phyloP scores from a whole-genome alignment of 805 yeast genomes.

The Cyberlindnera euphorbiiphila region DNA sequence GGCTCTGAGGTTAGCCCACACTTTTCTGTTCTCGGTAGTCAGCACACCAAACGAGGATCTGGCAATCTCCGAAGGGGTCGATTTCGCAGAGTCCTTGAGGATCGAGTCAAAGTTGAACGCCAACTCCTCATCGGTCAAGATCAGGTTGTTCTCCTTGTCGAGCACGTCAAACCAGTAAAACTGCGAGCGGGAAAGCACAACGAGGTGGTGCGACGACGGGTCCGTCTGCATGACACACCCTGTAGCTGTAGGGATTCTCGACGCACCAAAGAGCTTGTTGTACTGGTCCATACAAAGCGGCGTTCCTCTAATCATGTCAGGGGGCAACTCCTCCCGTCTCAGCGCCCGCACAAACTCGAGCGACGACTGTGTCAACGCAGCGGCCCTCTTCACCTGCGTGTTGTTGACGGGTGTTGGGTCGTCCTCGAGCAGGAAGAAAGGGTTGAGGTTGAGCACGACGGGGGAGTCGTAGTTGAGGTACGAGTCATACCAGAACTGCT shows the following conservation, averaged over 20 bases:
- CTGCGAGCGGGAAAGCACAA: constrained; percentile 80
- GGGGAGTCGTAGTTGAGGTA: constrained; percentile 84
- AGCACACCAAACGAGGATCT: constrained; percentile 84
- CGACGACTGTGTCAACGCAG: constrained; percentile 71
- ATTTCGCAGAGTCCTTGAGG: constrained; percentile 59
- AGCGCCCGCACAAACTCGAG: constrained; percentile 77
- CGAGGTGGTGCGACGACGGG: constrained; percentile 68
- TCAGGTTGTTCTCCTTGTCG: constrained; percentile 65
- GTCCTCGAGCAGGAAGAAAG: constrained; percentile 85
- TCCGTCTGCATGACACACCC: constrained; percentile 89
- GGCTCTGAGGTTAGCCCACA: constrained; percentile 78
- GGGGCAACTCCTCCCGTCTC: constrained; percentile 67
- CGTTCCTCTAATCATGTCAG: constrained; percentile 62
- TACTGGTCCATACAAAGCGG: constrained; percentile 91
- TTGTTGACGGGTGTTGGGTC: constrained; percentile 62
- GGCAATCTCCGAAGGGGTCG: constrained; percentile 59
- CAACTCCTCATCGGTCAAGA: constrained; percentile 71
- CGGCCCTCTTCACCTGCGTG: constrained; percentile 73
- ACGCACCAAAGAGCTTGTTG: constrained; percentile 78
- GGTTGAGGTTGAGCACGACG: constrained; percentile 87
- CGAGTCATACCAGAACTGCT: constrained; percentile 93
- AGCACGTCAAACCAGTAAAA: constrained; percentile 94
- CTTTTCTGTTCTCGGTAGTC: constrained; percentile 83
- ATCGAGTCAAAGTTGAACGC: constrained; percentile 72
- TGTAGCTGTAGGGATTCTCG: constrained; percentile 76